Conservation (phyloP, 805 yeast genomes). For the Zygotorulaspora florentina region DNA sequence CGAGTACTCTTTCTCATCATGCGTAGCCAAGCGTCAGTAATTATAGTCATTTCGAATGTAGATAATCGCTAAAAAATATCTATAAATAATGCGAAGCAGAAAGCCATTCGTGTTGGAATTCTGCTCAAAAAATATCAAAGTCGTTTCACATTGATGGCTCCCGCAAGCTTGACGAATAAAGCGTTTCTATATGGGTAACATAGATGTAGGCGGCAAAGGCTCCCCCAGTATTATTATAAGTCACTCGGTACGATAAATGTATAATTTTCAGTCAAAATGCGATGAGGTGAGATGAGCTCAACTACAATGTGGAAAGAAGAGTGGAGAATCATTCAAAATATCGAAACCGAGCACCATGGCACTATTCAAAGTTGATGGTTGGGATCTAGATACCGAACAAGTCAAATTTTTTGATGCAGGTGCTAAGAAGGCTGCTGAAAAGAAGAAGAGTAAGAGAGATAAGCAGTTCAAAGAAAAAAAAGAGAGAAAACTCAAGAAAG, state of each 20-base stretch:
- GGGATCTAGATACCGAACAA: constrained; percentile 59
- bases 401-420: constrained; percentile 46
- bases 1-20: too few species aligned
- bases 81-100: too few species aligned
- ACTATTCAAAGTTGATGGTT: constrained; percentile 75
- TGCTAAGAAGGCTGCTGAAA: constrained; percentile 28
- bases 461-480: constrained; percentile 21
- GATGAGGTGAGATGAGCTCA: background rate
- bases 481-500: constrained; percentile 8
- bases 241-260: background rate
- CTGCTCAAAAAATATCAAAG: too few species aligned
- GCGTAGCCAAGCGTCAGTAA: too few species aligned
- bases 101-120: too few species aligned
- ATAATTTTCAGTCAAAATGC: background rate
- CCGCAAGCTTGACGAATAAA: too few species aligned
- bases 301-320: background rate
- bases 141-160: too few species aligned
- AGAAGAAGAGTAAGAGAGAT: constrained; percentile 22
- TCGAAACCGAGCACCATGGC: constrained; percentile 45
- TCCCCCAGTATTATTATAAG: too few species aligned
- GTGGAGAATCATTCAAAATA: background rate
- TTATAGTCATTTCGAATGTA: too few species aligned
- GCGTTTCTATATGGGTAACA: too few species aligned
- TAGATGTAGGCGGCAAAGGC: too few species aligned
- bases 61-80: too few species aligned